Evolutionary conservation across 352 stramenopile species (phyloP), one percentile per base, ranked within the genome.

Genomic region (Bremia lactucae): DNA sequence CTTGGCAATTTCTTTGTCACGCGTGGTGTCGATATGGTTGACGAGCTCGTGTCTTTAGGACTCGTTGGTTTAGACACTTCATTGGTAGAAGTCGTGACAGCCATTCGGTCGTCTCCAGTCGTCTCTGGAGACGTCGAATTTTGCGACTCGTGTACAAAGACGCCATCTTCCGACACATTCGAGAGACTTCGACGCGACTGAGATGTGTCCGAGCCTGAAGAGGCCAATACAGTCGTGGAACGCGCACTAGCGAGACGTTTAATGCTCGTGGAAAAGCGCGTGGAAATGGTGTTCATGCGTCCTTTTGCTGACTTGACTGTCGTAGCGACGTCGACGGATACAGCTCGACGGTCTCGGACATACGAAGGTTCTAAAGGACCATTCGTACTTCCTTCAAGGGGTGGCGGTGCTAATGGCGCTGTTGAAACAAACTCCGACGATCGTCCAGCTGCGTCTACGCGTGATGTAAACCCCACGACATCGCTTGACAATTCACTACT

Each of bases 251-350:
- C 61, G 25, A 89, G 58, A 29, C 68, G 66, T 41, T 71, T 68
- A 34, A 88, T 81, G 2, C 77, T 66, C 1, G 67, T 77, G 1
- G 76, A 83, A 36, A 89, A 82, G 3, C 73, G 68, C 22, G 73
- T 87, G 13, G 72, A 85, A 37, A 89, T 87, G 15, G 62, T 81
- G 14, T 68, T 65, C 41, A 87, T 81, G 13, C 68, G 68, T 2
- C 63, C 73, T 29, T 80, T 83, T 4, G 73, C 60, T 4, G 63
- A 75, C 38, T 78, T 80, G 11, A 87, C 71, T 23, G 73, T 69
- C 3, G 55, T 65, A 13, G 73, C 63, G 34, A 80, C 55, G 39
- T 80, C 60, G 19, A 69, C 55, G n/a, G 60, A 69, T 15, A 59
- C 55, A 45, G 58, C 58, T 42, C 60, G 60, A 22, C 49, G 47